These are phyloP conservation scores for Cryptosporidium meleagridis DNA, from an alignment of 169 alveolate species.

Conservation along the genomic window DNA sequence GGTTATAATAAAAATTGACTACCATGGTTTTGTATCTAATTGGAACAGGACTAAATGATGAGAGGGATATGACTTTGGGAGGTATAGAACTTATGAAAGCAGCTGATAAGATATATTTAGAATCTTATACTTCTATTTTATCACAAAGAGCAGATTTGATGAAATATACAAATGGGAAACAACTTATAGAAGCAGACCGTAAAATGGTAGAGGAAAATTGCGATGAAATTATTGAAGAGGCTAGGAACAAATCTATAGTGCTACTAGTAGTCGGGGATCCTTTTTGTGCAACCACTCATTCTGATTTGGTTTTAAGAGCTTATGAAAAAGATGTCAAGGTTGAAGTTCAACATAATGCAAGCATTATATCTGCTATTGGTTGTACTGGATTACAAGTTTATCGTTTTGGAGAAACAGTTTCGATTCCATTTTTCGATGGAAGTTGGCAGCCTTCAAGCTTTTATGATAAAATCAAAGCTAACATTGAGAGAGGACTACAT, in stretches of 20 bases:
- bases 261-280: constrained; percentile 97
- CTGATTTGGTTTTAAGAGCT: constrained; percentile 93
- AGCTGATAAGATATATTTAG: constrained; percentile 90
- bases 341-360: constrained; percentile 94
- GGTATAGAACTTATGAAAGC: constrained; percentile 90
- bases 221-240: constrained; percentile 89
- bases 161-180: constrained; percentile 87
- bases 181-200: constrained; percentile 92
- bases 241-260: constrained; percentile 86
- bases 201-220: constrained; percentile 92
- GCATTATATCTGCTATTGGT: constrained; percentile 86
- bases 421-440: constrained; percentile 97
- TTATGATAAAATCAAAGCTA: constrained; percentile 92
- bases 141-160: constrained; percentile 83
- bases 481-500: constrained; percentile 91
- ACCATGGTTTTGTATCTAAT: constrained; percentile 92
- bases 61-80: constrained; percentile 91
- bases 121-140: constrained; percentile 93
- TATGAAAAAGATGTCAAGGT: constrained; percentile 90
- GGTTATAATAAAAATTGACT: neutral
- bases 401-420: constrained; percentile 98
- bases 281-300: constrained; percentile 96
- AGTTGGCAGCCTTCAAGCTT: constrained; percentile 97
- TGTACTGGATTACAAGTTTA: constrained; percentile 90
- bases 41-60: constrained; percentile 95